Evolutionary conservation across 2,329 filamentous ascomycete genomes (phyloP), one percentile per base, ranked within the genome.

Genomic region (Colletotrichum plurivorum): DNA sequence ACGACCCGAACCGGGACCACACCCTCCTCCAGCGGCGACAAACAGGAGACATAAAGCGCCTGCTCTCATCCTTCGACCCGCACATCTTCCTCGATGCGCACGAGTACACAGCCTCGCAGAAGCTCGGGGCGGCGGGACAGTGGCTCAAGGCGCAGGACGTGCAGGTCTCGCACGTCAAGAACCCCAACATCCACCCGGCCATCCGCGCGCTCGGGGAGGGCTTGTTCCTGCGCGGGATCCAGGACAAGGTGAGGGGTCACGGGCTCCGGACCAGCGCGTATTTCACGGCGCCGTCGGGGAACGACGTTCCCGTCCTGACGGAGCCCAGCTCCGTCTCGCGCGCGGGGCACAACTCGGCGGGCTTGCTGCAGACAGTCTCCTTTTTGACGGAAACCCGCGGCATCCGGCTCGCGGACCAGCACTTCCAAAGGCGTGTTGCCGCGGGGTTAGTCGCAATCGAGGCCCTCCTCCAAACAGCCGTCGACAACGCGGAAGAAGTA

Each of bases 1-100:
- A 74, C 20, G 77, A 79, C 31, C 77, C 77, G 1, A 79, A 79
- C 61, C 74, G 77, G 2, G 77, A 79, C 48, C 76, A 78, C 27
- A 71, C 73, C 15, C 77, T 76, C 27, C 73, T 79, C 7, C 76
- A 73, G 2, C 73, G 76, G 9, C 69, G 75, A 55, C 76, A 79
- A 39, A 78, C 77, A 0, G 70, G 73, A 2, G 69, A 73, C 43
- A 74, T 79, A n/a, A 78, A 78, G 70, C 60, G 69, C 10, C 58
- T 78, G 0, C 68, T 77, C 2, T 71, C 59, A 2, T 67, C 74
- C 3, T 79, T 75, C 53, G 62, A 63, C 9, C 76, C 77, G 0
- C 76, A 79, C 43, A 69, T 79, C 54, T 74, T 73, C 1, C 71
- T 78, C 13, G 77, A 79, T 27, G 75, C 76, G 71, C 77, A 79